Conservation (phyloP, 176 grass and related monocot genomes). For the Zizania latifolia region DNA sequence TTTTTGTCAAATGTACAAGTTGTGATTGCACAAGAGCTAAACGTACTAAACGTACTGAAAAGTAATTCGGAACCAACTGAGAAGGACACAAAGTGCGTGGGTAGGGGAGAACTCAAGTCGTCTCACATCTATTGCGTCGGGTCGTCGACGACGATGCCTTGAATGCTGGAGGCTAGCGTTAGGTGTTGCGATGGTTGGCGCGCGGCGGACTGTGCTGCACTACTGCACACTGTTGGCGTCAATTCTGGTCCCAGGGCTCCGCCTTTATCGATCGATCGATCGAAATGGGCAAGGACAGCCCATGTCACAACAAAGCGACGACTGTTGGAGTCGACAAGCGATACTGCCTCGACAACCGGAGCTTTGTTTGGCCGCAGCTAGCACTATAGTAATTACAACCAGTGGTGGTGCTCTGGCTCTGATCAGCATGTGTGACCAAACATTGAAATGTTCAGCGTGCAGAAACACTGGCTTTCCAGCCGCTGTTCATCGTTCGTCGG, state of each 20-base stretch:
- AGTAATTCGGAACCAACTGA: too few relatives aligned
- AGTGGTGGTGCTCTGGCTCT: neutral
- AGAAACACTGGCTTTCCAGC: neutral
- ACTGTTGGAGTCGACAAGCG: slow-evolving; percentile 17
- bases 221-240: neutral
- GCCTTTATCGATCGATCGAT: neutral
- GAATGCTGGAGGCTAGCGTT: neutral
- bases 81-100: too few relatives aligned
- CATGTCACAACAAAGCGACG: neutral
- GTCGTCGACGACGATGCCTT: too few relatives aligned
- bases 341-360: neutral
- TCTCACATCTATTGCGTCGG: too few relatives aligned
- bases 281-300: neutral
- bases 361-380: neutral
- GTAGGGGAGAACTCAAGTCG: too few relatives aligned
- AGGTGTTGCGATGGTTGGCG: neutral
- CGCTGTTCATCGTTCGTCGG: neutral
- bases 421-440: neutral
- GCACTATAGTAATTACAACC: neutral
- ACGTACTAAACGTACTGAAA: too few relatives aligned
- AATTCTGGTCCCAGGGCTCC: slow-evolving; percentile 29
- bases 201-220: neutral
- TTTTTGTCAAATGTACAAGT: too few relatives aligned
- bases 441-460: neutral
- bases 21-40: too few relatives aligned